These are phyloP conservation scores for Blastomyces silverae DNA, from an alignment of 2,329 filamentous ascomycete genomes.

Conservation along the genomic window DNA sequence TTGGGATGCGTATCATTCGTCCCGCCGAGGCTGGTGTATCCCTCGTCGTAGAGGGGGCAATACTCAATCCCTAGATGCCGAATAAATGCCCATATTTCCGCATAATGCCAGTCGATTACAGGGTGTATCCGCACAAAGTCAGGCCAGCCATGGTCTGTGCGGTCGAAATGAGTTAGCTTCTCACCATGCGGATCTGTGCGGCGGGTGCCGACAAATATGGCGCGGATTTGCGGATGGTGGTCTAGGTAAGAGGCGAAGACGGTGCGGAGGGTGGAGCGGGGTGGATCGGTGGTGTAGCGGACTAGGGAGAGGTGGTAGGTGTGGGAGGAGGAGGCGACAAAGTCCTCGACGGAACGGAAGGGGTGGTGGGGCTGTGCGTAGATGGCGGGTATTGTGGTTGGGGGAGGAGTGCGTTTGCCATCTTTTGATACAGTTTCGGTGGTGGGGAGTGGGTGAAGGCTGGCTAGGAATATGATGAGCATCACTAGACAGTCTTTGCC, in stretches of 20 bases:
- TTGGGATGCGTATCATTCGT: conserved; percentile 85
- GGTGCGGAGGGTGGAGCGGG: conserved; percentile 57
- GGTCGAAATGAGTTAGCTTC: conserved; percentile 71
- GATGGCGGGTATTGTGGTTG: conserved; percentile 67
- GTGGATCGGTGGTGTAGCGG: conserved; percentile 61
- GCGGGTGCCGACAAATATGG: conserved; percentile 81
- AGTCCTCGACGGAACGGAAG: conserved; percentile 77
- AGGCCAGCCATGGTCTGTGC: conserved; percentile 85
- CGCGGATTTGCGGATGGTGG: conserved; percentile 51
- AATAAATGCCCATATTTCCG: conserved; percentile 86
- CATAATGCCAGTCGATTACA: conserved; percentile 95
- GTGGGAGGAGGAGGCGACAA: conserved; percentile 61
- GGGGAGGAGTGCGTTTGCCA: conserved; percentile 39
- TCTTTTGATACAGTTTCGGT: background rate
- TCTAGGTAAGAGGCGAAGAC: conserved; percentile 70
- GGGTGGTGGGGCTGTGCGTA: conserved; percentile 83
- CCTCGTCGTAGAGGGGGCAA: conserved; percentile 77
- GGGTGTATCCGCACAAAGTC: conserved; percentile 88
- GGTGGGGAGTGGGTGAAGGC: conserved; percentile 35
- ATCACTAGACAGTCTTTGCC: conserved; percentile 97
- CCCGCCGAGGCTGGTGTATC: conserved; percentile 89
- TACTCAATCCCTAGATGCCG: conserved; percentile 69
- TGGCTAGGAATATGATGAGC: conserved; percentile 74
- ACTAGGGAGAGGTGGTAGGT: conserved; percentile 69
- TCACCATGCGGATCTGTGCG: conserved; percentile 88